Conservation (phyloP, 768 basidiomycete genomes). For the Epithele typhae region DNA sequence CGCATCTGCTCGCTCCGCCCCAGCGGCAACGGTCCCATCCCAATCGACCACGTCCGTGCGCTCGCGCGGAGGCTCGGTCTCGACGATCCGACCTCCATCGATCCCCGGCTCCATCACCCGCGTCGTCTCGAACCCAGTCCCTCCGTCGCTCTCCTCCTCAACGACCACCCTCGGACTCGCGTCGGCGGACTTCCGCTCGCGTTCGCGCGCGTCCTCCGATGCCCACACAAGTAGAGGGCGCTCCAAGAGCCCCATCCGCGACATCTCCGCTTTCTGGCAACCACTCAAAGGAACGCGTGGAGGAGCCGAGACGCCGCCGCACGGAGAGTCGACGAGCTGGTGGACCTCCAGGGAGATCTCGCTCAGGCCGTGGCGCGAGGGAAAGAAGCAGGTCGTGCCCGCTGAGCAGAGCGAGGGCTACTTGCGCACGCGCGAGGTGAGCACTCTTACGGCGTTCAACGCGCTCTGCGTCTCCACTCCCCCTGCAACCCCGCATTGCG, state of each 20-base stretch:
- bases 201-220: constrained; percentile 11
- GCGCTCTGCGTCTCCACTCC: not conserved
- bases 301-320: constrained; percentile 12
- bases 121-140: constrained; percentile 10
- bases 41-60: constrained; percentile 3
- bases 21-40: not conserved
- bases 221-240: constrained; percentile 3
- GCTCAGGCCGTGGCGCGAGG: constrained; percentile 24
- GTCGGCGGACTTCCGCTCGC: constrained; percentile 8
- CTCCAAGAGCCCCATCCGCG: constrained; percentile 15
- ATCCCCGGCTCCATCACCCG: constrained; percentile 12
- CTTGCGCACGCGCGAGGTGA: constrained; percentile 24
- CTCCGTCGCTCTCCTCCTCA: constrained; percentile 6
- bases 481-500: not conserved
- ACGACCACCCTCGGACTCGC: not conserved
- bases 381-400: constrained; percentile 22
- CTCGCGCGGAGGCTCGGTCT: constrained; percentile 15
- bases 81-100: constrained; percentile 15
- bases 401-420: constrained; percentile 26
- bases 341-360: constrained; percentile 16
- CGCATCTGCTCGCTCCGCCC: not conserved
- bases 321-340: constrained; percentile 21
- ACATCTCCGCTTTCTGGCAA: constrained; percentile 13
- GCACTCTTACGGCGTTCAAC: too few relatives aligned
- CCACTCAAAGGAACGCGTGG: too few relatives aligned